Base-by-base conservation (phyloP, 2,329 filamentous ascomycete genomes). In the Cytospora leucostoma region DNA sequence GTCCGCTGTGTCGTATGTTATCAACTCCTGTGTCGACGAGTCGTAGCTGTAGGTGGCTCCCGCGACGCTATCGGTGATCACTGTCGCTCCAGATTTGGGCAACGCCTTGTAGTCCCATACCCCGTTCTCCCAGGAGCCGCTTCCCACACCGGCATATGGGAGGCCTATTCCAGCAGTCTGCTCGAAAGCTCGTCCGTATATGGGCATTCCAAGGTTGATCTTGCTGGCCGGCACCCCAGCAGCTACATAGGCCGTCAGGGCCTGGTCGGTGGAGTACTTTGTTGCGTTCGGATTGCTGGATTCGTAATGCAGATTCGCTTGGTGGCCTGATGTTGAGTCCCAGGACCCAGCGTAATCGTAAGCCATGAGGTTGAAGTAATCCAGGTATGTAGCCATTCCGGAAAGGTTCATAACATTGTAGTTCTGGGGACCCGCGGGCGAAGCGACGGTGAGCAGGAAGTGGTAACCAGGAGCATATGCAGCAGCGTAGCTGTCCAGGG, bases 81-180 rank as follows among this genome's bases (percentile, higher is more conserved):
- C 84, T 1, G 76, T 75, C 0, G 88, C 84, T 1, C 86, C 87
- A 0, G 82, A 71, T 34, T 81, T 80, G 0, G 91, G 92, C 1
- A 96, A 81, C 0, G 76, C 88, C 77, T 93, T 95, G 80, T 90
- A 95, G 73, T 96, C 91, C 85, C 88, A 94, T 3, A 92, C 79
- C 0, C 90, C 90, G 19, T 80, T 77, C 75, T 95, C 91, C 86
- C 87, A 94, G 59, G 81, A 87, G 0, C 90, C 91, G 15, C 77
- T 72, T 2, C 90, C 91, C 27, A 88, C 76, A 19, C 90, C 89
- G 3, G 70, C 81, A 76, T 81, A 95, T 0, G 82, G 63, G 65
- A 82, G 74, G 10, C 91, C 92, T 1, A 88, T 82, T 0, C 91
- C 91, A n/a, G 78, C 74, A 0, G 92, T 84, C 21, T 79, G 75